Conservation (phyloP, 257 asterid genomes). For the Nicotiana benthamiana region DNA sequence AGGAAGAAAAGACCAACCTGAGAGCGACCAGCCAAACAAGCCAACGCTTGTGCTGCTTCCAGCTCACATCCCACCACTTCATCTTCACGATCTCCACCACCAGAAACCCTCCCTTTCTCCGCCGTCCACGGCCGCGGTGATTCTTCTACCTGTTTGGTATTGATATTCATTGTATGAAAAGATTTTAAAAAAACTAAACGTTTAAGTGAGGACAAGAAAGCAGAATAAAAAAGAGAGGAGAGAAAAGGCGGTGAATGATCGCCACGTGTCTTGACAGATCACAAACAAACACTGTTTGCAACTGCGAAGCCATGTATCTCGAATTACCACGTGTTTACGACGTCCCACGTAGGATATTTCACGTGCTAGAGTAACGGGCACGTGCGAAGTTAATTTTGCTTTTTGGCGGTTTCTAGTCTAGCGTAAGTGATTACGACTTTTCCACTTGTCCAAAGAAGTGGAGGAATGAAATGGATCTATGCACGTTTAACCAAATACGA, state of each 20-base stretch:
- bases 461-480: no score
- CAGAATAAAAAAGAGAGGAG: not conserved
- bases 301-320: not conserved
- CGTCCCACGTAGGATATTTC: not conserved
- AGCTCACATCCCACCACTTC: conserved; percentile 29
- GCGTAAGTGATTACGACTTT: no score
- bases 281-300: not conserved
- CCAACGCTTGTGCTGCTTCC: conserved; percentile 51
- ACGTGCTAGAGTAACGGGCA: not conserved
- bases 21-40: conserved; percentile 25
- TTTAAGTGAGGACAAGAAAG: not conserved
- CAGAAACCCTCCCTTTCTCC: not conserved
- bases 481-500: no score
- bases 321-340: not conserved
- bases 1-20: not conserved
- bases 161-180: not conserved
- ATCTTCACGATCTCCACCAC: conserved; percentile 11
- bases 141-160: not conserved
- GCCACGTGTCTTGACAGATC: not conserved
- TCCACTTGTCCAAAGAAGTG: no score
- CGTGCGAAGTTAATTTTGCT: not conserved
- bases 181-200: not conserved
- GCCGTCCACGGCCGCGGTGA: not conserved
- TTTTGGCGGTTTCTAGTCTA: no score
- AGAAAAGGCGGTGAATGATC: not conserved